Evolutionary conservation across 2,329 filamentous ascomycete species (phyloP), one percentile per base, ranked within the genome.

Genomic region (Penicillium sp.): DNA sequence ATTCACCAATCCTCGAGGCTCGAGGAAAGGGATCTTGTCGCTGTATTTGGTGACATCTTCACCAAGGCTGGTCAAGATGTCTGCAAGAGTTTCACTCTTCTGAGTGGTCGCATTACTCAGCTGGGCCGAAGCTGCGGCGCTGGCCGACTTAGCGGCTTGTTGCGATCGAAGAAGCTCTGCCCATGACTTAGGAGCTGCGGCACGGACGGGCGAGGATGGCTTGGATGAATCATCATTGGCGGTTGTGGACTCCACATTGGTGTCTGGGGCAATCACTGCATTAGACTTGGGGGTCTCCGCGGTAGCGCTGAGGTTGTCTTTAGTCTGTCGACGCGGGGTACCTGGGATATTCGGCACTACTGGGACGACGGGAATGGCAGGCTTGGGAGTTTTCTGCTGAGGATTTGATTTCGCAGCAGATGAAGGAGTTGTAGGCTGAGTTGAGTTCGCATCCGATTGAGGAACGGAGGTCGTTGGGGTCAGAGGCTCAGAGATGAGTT

Each of bases 1-100:
- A 76, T 99, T 99, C 64, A 96, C 89, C 69, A 99, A 83, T 47
- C 94, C 94, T 63, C 93, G 85, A 49, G 94, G 94, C 75, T 97
- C 91, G 49, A 99, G 82, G 69, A 97, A 97, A 18, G 89, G 81
- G 62, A 93, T 79, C 66, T 88, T 90, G 29, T 83, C 78, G 35
- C 74, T 72, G 60, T 78, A 75, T 55, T 81, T 78, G 45, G 82
- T 81, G 35, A 81, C 79, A 54, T 85, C 82, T 23, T 92, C 85
- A 51, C 83, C 84, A 72, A 92, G 94, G 26, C 85, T 83, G 48
- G 82, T 82, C 50, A 99, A 81, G 33, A 90, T 89, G 64, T 97
- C 90, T 3, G 85, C 87, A 49, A 96, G 78, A 18, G 89, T 87
- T 71, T 81, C 82, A 56, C 72, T 78, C 69, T 85, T 83, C 12